Evolutionary conservation across 371 early-diverging fungal genomes (phyloP).

Genomic region (Rhizopus arrhizus): DNA sequence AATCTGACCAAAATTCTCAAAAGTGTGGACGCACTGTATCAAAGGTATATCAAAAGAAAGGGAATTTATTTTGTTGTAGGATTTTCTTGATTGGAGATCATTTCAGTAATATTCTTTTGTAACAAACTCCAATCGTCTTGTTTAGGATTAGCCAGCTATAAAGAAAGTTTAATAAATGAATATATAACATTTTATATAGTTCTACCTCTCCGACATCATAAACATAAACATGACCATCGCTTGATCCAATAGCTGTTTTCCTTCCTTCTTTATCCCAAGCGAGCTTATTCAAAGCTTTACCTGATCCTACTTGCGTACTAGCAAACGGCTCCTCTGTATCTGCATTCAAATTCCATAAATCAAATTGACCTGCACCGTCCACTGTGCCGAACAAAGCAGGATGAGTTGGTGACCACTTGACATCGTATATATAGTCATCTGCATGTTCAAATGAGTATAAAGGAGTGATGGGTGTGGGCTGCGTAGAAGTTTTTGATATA

Average conservation of each 20-base stretch:
- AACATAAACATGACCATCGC: conserved; percentile 85
- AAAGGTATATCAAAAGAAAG: neutral
- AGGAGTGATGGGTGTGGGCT: conserved; percentile 64
- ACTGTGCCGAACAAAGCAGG: conserved; percentile 92
- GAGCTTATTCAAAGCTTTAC: conserved; percentile 89
- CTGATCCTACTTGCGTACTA: conserved; percentile 66
- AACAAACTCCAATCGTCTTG: conserved; percentile 72
- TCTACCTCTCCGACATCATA: conserved; percentile 90
- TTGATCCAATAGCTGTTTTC: conserved; percentile 81
- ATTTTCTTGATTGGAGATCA: conserved; percentile 62
- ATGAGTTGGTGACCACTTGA: conserved; percentile 93
- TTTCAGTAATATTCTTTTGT: conserved; percentile 68
- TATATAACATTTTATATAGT: neutral
- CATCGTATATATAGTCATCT: conserved; percentile 95
- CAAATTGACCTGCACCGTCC: conserved; percentile 88
- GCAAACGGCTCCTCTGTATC: conserved; percentile 83
- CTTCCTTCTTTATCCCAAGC: conserved; percentile 90
- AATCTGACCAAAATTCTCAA: no score
- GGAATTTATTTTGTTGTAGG: conserved; percentile 18
- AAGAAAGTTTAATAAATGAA: neutral
- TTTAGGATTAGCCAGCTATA: conserved; percentile 60
- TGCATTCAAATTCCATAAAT: conserved; percentile 88
- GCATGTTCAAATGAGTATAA: conserved; percentile 89
- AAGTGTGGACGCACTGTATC: no score
- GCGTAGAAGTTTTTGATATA: conserved; percentile 63